These are phyloP conservation scores for Pyrus bretschneideri DNA, from an alignment of 306 rosid species.

Conservation along the genomic window DNA sequence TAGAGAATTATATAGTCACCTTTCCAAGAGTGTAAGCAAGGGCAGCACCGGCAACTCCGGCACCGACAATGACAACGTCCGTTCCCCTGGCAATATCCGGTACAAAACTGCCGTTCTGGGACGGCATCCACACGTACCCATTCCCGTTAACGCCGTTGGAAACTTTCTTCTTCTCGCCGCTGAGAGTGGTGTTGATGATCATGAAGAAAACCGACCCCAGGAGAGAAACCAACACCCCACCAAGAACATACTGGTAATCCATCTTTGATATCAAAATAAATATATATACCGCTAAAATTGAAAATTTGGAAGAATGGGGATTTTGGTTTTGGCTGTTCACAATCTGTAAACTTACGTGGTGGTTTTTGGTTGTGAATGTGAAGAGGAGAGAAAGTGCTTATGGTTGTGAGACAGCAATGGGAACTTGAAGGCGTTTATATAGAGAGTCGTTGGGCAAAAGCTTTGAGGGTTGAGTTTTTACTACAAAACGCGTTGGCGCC, in stretches of 20 bases:
- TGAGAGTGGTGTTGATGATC: conserved; percentile 9
- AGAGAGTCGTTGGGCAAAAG: neutral
- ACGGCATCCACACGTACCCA: conserved; percentile 2
- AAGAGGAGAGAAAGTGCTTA: neutral
- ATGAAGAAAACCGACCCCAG: conserved; percentile 32
- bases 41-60: conserved; percentile 94
- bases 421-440: neutral
- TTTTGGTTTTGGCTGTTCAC: neutral
- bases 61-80: conserved; percentile 73
- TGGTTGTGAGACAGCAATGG: neutral
- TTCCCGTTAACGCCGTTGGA: conserved; percentile 2
- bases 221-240: conserved; percentile 37
- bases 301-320: neutral
- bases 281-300: neutral
- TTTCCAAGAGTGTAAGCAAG: conserved; percentile 85
- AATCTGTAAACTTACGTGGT: neutral
- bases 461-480: too few species aligned
- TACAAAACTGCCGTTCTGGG: neutral
- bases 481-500: neutral
- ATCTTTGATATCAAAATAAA: conserved; percentile 11
- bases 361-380: neutral
- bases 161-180: conserved; percentile 14
- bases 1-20: conserved; percentile 25
- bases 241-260: conserved; percentile 39
- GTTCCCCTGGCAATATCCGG: conserved; percentile 6